Evolutionary conservation across 1,284 basidiomycete species (phyloP).

Genomic region (Rhodotorula sp.): DNA sequence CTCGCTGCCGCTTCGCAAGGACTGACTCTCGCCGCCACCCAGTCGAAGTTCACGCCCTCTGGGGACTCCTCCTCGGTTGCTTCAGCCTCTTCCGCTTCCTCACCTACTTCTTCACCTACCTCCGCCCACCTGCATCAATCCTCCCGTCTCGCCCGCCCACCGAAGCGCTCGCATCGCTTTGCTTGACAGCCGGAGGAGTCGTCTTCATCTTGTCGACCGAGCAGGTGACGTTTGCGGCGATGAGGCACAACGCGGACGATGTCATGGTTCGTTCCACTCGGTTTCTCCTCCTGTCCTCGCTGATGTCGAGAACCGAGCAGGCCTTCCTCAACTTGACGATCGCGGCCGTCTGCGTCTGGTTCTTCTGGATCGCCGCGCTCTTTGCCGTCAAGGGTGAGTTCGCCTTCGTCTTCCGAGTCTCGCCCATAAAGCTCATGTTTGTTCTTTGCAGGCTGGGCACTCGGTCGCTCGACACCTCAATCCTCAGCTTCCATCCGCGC

Average conservation of each 20-base stretch:
- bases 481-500: background rate
- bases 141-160: constrained; percentile 92
- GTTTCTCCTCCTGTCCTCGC: constrained; percentile 9
- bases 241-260: constrained; percentile 86
- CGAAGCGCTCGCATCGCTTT: constrained; percentile 83
- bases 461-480: background rate
- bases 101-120: constrained; percentile 93
- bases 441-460: constrained; percentile 13
- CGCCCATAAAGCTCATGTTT: background rate
- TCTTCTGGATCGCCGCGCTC: constrained; percentile 72
- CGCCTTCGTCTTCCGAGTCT: background rate
- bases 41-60: constrained; percentile 84
- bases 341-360: constrained; percentile 59
- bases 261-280: constrained; percentile 50
- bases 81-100: constrained; percentile 74
- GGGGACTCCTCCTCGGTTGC: constrained; percentile 85
- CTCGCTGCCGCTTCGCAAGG: constrained; percentile 11
- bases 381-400: constrained; percentile 58
- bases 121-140: constrained; percentile 56
- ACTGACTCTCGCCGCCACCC: constrained; percentile 47
- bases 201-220: constrained; percentile 90
- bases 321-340: constrained; percentile 72
- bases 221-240: constrained; percentile 83
- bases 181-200: constrained; percentile 81
- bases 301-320: constrained; percentile 54